Conservation (phyloP, 2,329 filamentous ascomycete species). For the Paramyrothecium sp. region DNA sequence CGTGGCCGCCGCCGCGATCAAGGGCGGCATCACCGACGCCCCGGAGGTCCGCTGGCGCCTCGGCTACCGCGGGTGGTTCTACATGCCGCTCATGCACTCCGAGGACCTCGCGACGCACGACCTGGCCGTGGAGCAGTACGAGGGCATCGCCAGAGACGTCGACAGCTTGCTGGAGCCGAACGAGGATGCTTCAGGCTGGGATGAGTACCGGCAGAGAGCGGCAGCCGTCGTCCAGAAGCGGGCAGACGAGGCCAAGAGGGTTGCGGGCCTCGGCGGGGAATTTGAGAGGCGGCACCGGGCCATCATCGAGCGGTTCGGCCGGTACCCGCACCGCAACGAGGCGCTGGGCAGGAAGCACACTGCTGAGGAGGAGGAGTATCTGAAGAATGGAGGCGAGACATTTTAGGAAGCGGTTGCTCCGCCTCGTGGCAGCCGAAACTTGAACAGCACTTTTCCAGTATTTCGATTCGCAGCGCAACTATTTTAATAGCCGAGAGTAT, state of each 20-base stretch:
- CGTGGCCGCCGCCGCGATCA: constrained; percentile 35
- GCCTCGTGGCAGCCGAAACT: no score
- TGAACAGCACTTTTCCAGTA: no score
- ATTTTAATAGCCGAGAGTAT: no score
- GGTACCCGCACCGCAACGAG: constrained; percentile 59
- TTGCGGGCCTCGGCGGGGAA: constrained; percentile 20
- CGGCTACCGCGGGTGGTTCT: constrained; percentile 53
- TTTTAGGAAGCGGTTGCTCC: constrained; percentile 28
- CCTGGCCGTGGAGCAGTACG: constrained; percentile 26
- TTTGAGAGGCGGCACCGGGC: constrained; percentile 45
- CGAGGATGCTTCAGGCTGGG: constrained; percentile 6
- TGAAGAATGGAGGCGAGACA: constrained; percentile 42
- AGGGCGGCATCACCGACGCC: constrained; percentile 23
- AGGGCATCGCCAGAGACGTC: constrained; percentile 28
- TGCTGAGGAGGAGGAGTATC: constrained; percentile 46
- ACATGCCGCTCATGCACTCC: constrained; percentile 59
- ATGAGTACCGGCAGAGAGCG: constrained; percentile 24
- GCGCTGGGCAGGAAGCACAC: constrained; percentile 47
- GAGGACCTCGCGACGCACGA: constrained; percentile 48
- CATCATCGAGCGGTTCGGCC: constrained; percentile 52
- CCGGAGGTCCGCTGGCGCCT: constrained; percentile 30
- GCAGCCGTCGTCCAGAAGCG: constrained; percentile 20
- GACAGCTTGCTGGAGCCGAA: constrained; percentile 25
- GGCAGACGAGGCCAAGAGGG: constrained; percentile 19
- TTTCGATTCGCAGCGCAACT: no score